Percentiles rank a stretch among this genome's conserved stretches.
Evolutionary conservation across 73 alveolate species (phyloP).

Genomic region (Paraurostyla sp.): DNA sequence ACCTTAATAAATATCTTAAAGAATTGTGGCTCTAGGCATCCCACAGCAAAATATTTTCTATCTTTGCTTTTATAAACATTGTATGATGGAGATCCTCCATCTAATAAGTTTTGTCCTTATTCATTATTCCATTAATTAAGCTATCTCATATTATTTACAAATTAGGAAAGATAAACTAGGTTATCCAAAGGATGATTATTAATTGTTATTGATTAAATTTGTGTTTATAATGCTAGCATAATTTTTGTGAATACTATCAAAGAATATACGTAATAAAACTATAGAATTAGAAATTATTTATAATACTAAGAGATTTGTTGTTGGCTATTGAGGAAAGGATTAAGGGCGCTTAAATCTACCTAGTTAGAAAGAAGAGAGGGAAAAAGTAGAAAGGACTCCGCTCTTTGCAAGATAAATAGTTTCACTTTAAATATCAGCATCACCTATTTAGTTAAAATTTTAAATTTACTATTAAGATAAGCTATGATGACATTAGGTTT

Average conservation of each 20-base stretch:
- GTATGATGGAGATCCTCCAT: conserved; percentile 71
- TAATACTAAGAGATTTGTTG: conserved; percentile 22
- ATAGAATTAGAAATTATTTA: neutral
- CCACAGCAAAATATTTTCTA: conserved; percentile 59
- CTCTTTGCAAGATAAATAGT: conserved; percentile 12
- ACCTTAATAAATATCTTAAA: conserved; percentile 52
- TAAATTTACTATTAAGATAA: conserved; percentile 7
- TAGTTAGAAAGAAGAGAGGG: neutral
- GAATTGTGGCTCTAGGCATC: conserved; percentile 68
- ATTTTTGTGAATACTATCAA: conserved; percentile 26
- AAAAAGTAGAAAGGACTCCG: neutral
- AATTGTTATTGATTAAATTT: neutral
- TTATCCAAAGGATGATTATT: conserved; percentile 35
- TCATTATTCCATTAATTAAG: neutral
- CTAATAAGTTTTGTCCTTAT: conserved; percentile 41
- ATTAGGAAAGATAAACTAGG: neutral
- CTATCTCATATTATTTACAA: neutral
- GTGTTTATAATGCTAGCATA: neutral
- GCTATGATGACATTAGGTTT: neutral
- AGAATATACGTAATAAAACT: conserved; percentile 37
- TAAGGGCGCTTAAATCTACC: conserved; percentile 15
- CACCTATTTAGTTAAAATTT: neutral
- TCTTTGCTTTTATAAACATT: conserved; percentile 51
- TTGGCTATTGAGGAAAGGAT: conserved; percentile 38
- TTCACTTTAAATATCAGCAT: neutral